phyloP scores from a whole-genome alignment of 2,329 filamentous ascomycete species.

The Fusarium albidum region DNA sequence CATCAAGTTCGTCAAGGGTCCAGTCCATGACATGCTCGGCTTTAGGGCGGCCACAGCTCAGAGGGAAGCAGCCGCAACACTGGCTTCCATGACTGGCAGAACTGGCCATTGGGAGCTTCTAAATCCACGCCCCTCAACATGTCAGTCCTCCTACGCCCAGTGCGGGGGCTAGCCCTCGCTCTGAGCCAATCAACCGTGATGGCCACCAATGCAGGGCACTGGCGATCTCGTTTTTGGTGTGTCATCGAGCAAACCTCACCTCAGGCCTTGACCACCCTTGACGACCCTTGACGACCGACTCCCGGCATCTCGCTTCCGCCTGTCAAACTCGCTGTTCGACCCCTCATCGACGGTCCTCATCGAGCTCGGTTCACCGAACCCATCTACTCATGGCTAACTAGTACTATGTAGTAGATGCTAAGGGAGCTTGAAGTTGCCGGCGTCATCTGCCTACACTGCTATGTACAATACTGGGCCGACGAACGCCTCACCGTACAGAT shows the following conservation, averaged over 20 bases:
- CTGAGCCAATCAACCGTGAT: neutral
- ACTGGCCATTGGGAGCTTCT: neutral
- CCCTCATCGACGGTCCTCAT: neutral
- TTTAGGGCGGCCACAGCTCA: no score
- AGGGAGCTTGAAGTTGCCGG: no score
- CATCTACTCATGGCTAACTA: no score
- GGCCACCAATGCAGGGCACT: slow-evolving; percentile 2
- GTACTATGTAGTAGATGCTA: no score
- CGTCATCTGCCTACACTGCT: no score
- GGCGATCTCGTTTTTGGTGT: slow-evolving; percentile 47
- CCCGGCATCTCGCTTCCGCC: slow-evolving; percentile 5
- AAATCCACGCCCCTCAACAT: slow-evolving; percentile 2
- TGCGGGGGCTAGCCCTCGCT: slow-evolving; percentile 17
- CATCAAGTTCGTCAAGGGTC: neutral
- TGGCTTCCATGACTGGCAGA: no score
- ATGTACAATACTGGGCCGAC: neutral
- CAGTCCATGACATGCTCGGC: no score
- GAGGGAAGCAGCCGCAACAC: neutral
- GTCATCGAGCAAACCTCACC: slow-evolving; percentile 42
- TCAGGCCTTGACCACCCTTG: slow-evolving; percentile 5
- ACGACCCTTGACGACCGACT: no score
- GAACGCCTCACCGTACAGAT: neutral
- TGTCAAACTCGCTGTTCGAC: slow-evolving; percentile 1
- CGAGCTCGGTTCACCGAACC: neutral
- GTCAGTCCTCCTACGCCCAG: slow-evolving; percentile 18